Percentiles rank a stretch among this genome's conserved stretches.
phyloP scores from a whole-genome alignment of 768 basidiomycete genomes.

The Scleroderma bovista region DNA sequence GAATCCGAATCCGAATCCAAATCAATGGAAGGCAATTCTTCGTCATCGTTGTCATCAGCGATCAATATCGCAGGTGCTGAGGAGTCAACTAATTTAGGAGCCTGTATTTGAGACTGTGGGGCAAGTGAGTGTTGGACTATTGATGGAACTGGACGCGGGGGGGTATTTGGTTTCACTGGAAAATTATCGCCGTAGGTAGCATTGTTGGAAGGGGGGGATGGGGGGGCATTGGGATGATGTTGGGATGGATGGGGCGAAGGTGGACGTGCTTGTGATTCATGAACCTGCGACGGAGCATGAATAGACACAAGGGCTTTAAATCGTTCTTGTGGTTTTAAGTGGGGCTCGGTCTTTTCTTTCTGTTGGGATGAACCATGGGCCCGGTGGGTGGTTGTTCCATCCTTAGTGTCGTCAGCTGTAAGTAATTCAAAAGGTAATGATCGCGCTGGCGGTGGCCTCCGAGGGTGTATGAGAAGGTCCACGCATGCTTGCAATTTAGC shows the following conservation, averaged over 20 bases:
- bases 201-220: background rate
- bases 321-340: background rate
- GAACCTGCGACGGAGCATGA: background rate
- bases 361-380: conserved; percentile 32
- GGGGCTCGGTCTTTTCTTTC: conserved; percentile 4
- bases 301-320: background rate
- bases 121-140: background rate
- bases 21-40: conserved; percentile 74
- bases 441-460: conserved; percentile 69
- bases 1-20: conserved; percentile 78
- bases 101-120: conserved; percentile 3
- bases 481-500: conserved; percentile 32
- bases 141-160: background rate
- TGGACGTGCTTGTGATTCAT: background rate
- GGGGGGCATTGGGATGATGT: background rate
- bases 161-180: background rate
- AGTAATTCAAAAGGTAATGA: conserved; percentile 59
- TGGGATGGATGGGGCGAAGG: background rate
- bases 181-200: background rate
- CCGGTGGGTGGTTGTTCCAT: conserved; percentile 48
- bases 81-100: background rate
- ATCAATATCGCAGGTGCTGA: conserved; percentile 7
- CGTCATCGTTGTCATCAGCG: conserved; percentile 46
- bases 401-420: conserved; percentile 55
- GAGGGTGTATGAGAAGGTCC: conserved; percentile 71